These are phyloP conservation scores for Wallacemonas sp. DNA, from an alignment of 208 protist genomes.

Conservation along the genomic window DNA sequence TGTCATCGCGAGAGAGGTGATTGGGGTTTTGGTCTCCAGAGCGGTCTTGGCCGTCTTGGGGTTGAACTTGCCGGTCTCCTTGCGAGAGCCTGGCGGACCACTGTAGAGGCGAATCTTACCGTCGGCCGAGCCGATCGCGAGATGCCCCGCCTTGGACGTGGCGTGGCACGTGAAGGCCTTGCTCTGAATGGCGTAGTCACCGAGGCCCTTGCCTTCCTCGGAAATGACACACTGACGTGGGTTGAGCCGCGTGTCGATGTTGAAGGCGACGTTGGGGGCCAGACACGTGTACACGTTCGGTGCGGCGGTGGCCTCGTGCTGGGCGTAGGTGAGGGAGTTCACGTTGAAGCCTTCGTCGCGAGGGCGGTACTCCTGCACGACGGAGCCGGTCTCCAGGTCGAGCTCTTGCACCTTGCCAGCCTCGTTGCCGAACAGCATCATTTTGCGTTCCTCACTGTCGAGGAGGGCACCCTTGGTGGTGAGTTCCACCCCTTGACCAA, in stretches of 20 bases:
- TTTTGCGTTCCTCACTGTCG: constrained; percentile 46
- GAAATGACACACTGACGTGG: constrained; percentile 40
- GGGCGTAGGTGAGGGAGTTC: constrained; percentile 34
- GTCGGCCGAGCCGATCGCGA: constrained; percentile 53
- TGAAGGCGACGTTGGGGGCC: constrained; percentile 51
- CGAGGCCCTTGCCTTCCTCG: constrained; percentile 34
- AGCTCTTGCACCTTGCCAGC: constrained; percentile 34
- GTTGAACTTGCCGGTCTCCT: constrained; percentile 36
- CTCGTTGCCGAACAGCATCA: constrained; percentile 46
- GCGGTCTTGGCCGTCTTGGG: constrained; percentile 66
- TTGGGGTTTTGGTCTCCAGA: constrained; percentile 48
- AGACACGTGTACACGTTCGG: constrained; percentile 56
- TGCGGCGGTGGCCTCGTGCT: constrained; percentile 35
- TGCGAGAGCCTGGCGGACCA: constrained; percentile 51
- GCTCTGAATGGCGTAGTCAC: constrained; percentile 37
- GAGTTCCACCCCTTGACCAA: constrained; percentile 25
- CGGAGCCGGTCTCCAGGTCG: constrained; percentile 45
- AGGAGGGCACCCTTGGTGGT: constrained; percentile 39
- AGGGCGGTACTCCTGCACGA: constrained; percentile 51
- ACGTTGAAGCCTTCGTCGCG: constrained; percentile 24
- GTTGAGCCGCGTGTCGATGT: constrained; percentile 66
- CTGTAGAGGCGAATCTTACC: constrained; percentile 68
- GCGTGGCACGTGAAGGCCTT: constrained; percentile 61
- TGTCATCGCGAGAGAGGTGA: constrained; percentile 58
- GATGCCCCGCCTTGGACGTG: constrained; percentile 48